phyloP scores from a whole-genome alignment of 306 rosid species.

The Ceratonia siliqua region DNA sequence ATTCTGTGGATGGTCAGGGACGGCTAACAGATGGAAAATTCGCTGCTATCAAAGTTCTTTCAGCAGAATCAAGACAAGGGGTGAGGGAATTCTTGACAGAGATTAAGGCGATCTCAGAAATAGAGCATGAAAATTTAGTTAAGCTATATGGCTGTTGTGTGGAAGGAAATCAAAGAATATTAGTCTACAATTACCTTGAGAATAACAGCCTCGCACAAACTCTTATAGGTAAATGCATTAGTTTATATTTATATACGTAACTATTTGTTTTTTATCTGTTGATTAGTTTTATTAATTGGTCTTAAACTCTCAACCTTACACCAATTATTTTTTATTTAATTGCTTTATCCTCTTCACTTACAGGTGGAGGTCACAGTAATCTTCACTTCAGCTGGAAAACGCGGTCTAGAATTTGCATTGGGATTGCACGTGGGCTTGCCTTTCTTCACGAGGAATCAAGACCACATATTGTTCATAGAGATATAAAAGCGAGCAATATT shows the following conservation, averaged over 20 bases:
- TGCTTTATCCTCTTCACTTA: constrained; percentile 32
- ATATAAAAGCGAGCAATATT: constrained; percentile 97
- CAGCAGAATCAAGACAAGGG: constrained; percentile 90
- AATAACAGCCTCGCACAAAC: constrained; percentile 86
- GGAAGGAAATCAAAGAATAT: constrained; percentile 68
- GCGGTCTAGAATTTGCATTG: constrained; percentile 58
- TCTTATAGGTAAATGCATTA: constrained; percentile 65
- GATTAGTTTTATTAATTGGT: constrained; percentile 4
- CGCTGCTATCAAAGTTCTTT: constrained; percentile 95
- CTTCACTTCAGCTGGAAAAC: constrained; percentile 71
- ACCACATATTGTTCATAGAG: constrained; percentile 89
- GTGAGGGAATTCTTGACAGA: constrained; percentile 92
- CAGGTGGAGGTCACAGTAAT: constrained; percentile 60
- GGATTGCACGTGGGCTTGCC: constrained; percentile 85
- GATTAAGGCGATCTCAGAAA: constrained; percentile 78
- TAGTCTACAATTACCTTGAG: constrained; percentile 95
- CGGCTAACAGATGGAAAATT: constrained; percentile 76
- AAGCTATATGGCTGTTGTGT: constrained; percentile 90
- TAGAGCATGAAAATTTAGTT: constrained; percentile 89
- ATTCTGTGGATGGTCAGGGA: constrained; percentile 58
- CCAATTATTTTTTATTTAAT: constrained; percentile 14
- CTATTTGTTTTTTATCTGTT: neutral
- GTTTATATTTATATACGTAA: constrained; percentile 1
- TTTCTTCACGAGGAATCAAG: constrained; percentile 88
- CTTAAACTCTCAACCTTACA: constrained; percentile 3